Base-by-base conservation (phyloP, 352 stramenopile species). In the Globisporangium yorkense region DNA sequence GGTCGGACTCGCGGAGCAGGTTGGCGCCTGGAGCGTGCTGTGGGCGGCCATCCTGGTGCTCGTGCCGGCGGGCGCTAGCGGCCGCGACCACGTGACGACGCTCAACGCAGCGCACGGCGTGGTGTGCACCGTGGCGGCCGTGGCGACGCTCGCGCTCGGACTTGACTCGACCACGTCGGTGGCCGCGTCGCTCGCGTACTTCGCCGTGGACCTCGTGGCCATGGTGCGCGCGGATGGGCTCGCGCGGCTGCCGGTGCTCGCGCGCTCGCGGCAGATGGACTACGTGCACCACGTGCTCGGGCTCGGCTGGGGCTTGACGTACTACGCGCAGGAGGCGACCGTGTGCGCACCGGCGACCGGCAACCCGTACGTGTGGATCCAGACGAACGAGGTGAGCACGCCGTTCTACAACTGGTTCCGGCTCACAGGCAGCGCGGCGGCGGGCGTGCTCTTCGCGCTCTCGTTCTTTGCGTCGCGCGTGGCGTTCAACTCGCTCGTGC, bases 371-470 rank as follows among this genome's bases (percentile, higher is more conserved):
- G 78, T 89, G 54, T 91, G 79, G 79, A 89, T 91, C 64, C 81
- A 91, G 57, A 91, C 81, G 33, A 91, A 91, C 56, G 81, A 91
- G 61, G 68, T 91, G 56, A 89, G 79, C 63, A 91, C 81, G 55
- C 66, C 67, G 51, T 91, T 91, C 65, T 91, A 89, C 72, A 89
- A 89, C 57, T 91, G 81, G 81, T 89, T 78, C 55, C 74, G 81
- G 40, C 72, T 88, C 57, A 89, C 75, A 46, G 69, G 84, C 66
- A 88, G 51, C 66, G 68, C 52, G 3, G 37, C 80, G 24, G 81
- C 81, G 0, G 81, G 79, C 33, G 69, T 57, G 37, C 61, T 89
- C 24, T 91, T 91, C 56, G 73, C 61, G 37, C 53, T 56, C 45
- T 74, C 71, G 31, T 91, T 91, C 68, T 91, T 91, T 53, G 59